Evolutionary conservation across 768 basidiomycete species (phyloP), one percentile per base, ranked within the genome.

Genomic region (Lactarius sanguifluus): DNA sequence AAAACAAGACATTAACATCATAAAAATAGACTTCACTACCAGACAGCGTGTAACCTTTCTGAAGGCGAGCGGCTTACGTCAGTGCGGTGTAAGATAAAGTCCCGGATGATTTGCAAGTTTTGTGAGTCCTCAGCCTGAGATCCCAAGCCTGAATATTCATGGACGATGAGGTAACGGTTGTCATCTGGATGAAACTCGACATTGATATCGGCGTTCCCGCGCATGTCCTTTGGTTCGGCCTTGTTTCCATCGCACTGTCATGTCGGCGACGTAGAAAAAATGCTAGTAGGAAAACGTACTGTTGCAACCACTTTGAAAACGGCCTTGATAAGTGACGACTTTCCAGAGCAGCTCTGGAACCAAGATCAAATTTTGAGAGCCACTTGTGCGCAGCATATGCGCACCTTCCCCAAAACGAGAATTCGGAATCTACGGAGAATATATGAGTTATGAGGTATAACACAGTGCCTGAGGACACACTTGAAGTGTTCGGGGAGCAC

Each of bases 11-110:
- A 4, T 7, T 9, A 32, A 32, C 2, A 32, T n/a, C 23, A 25
- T 9, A 28, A 40, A 30, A 9, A 45, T 32, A 20, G 12, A 9
- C 36, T 30, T 38, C 5, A 36, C 23, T 43, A 65, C 64, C 64
- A 65, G 12, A 65, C 16, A 0, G 55, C 59, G 20, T 65, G 64
- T 38, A 65, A 30, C 47, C 59, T 65, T 36, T 65, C 59, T 9
- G 43, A 54, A 15, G 43, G 23, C 13, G 41, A 18, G 40, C 16
- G 15, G 18, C 2, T 57, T 8, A 13, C 0, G n/a, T 32, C 34
- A 18, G 55, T 38, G 28, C 34, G 43, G 8, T 12, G 2, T 15
- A 3, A n/a, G 12, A 65, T 56, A 32, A 65, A 65, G 1, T 61
- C 55, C 20, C 18, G 32, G 6, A 65, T 47, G 5, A 4, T 15